Base-by-base conservation (phyloP, 2,329 filamentous ascomycete genomes). In the Ceratocystis smalleyi region DNA sequence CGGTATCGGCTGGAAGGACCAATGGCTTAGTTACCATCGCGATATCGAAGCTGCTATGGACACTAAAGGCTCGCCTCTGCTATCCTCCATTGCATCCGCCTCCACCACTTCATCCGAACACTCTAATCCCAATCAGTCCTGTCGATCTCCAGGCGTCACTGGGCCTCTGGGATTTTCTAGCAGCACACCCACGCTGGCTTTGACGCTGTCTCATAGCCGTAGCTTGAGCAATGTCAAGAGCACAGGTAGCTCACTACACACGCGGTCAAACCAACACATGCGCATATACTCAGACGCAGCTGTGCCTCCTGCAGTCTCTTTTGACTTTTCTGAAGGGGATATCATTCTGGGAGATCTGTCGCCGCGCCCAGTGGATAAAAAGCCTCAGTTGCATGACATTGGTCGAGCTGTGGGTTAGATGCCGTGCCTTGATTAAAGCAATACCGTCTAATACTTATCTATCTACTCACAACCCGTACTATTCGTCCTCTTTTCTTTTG, bases 371-470 rank as follows among this genome's bases (percentile, higher is more conserved):
- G 70, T 76, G 10, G 47, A 43, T 15, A 64, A 63, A 51, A 19
- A 47, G n/a, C 65, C 63, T 6, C 75, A 74, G 64, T 72, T 75
- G 64, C 75, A 75, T 10, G 76, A 78, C 59, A 83, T 82, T 71
- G 81, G 81, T 5, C 75, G 77, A 32, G 80, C 80, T 2, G 77
- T 83, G 63, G 80, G 80, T n/a, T 83, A 74, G 79, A 65, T 51
- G 30, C 43, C 12, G 15, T 32, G 40, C 35, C 17, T 24, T 40
- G 35, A 12, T 12, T 5, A 40, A 15, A 40, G 35, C 35, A 12
- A 3, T 10, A 40, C 35, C 10, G 19, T 45, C 40, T 54, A 54
- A 49, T 64, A 61, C 57, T 60, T 43, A 49, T 62, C 12, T 63
- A 57, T 59, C 43, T 66, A 64, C 17, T 59, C 35, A 45, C 35